A percentile compares a stretch with the other conserved stretches of the same genome.
phyloP scores from a whole-genome alignment of 345 rosid genomes.

The Carallia brachiata region DNA sequence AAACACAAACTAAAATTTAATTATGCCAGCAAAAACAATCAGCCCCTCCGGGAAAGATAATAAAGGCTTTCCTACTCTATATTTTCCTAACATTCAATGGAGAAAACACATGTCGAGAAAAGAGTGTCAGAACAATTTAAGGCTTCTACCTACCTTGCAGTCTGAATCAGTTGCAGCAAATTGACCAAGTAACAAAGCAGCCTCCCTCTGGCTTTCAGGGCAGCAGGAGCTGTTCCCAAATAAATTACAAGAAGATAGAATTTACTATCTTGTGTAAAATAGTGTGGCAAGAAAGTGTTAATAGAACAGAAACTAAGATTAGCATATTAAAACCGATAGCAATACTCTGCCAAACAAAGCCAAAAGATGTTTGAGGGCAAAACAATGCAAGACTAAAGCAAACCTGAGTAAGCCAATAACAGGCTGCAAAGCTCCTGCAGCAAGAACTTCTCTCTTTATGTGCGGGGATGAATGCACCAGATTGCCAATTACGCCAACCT shows the following conservation, averaged over 20 bases:
- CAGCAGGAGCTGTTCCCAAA: conserved; percentile 76
- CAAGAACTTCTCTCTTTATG: conserved; percentile 91
- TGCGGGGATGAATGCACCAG: conserved; percentile 94
- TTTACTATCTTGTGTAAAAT: too few species aligned
- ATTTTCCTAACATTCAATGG: too few species aligned
- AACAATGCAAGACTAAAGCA: conserved; percentile 12
- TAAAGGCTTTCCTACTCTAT: too few species aligned
- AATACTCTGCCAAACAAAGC: background rate
- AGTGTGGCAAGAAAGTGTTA: background rate
- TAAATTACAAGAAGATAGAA: conserved; percentile 15
- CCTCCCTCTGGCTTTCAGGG: conserved; percentile 98
- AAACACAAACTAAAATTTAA: too few species aligned
- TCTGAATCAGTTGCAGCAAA: conserved; percentile 99
- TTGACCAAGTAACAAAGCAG: conserved; percentile 96
- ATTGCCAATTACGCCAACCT: conserved; percentile 97
- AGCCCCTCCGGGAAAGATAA: too few species aligned
- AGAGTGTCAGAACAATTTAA: background rate
- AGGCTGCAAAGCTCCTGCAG: conserved; percentile 96
- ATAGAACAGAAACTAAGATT: too few species aligned
- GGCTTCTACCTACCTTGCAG: conserved; percentile 63
- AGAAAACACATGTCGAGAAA: conserved; percentile 5
- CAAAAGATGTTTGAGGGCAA: background rate
- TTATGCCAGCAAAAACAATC: too few species aligned
- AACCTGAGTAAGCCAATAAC: conserved; percentile 91
- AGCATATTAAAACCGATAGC: background rate